Base-by-base conservation (phyloP, 192 early-diverging fungal genomes). In the Pilaira anomala region DNA sequence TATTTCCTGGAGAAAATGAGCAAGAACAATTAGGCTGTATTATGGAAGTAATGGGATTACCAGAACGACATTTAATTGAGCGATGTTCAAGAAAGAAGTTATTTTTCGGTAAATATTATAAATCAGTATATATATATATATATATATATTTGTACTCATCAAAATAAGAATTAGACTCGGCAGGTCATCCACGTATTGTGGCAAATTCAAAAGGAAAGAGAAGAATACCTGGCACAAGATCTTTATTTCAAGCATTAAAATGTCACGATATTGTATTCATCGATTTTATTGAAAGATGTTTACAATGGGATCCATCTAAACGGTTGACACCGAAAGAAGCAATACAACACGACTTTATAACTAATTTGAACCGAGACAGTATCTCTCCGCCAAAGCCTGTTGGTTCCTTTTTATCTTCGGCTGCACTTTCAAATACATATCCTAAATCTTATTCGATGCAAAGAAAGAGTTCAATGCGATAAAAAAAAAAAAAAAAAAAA, bases 1-100 rank as follows among this genome's bases (percentile, higher is more conserved):
- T 99, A 41, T 99, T 99, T 70, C 95, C 97, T 9, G 97, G 97
- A 33, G 97, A 99, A 73, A 95, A 95, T 69, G 97, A 99, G 67
- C 88, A 92, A 67, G 94, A 99, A 65, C 97, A 99, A 72, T 76
- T 99, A 48, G 80, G 88, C 7, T 94, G 93, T 74, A 95, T 99
- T 39, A 93, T 99, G 88, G 95, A 99, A 76, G 78, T 94, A n/a
- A 79, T 88, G 39, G 95, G 95, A 9, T 77, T 92, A 19, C 97
- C 97, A 7, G 87, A 89, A 2, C 63, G 74, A 24, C 83, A 85
- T 49, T 74, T 99, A 30, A 64, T 99, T 14, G 88, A 93, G 14
- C 78, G 81, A 26, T 90, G 92, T 29, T 80, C 84, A 21, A 81
- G 97, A 41, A 86, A 88, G 40, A 91, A 89, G 46, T 76, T 91